Conservation (phyloP, 441 rosid species). For the Viola pubescens region DNA sequence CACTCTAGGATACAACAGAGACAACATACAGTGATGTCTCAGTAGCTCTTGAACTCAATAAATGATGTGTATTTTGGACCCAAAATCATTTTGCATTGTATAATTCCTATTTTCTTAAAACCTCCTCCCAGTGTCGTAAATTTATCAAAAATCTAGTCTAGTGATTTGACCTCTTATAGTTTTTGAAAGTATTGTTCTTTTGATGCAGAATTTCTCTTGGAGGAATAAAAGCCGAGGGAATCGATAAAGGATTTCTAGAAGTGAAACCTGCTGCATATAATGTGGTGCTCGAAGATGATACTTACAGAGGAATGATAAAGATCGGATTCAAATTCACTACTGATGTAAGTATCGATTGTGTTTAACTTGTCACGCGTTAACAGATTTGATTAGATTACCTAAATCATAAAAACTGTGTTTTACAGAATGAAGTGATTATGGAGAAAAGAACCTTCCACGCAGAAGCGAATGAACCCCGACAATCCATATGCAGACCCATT, state of each 20-base stretch:
- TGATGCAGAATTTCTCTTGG: constrained; percentile 48
- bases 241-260: constrained; percentile 40
- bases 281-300: constrained; percentile 66
- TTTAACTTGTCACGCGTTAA: neutral
- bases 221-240: constrained; percentile 59
- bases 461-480: constrained; percentile 16
- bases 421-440: constrained; percentile 27
- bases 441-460: constrained; percentile 11
- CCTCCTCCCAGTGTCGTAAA: too few relatives aligned
- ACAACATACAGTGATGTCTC: neutral
- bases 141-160: too few relatives aligned
- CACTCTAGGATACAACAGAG: neutral
- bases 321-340: constrained; percentile 57
- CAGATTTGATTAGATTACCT: neutral
- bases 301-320: constrained; percentile 56
- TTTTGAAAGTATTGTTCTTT: neutral
- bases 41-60: too few relatives aligned
- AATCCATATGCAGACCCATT: constrained; percentile 17
- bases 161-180: too few relatives aligned
- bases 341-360: constrained; percentile 21
- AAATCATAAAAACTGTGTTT: neutral
- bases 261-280: constrained; percentile 53
- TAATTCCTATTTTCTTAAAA: too few relatives aligned
- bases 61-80: too few relatives aligned
- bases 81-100: too few relatives aligned